A percentile compares a stretch with the other conserved stretches of the same genome.
These are phyloP conservation scores for Clonostachys sp. DNA, from an alignment of 2,329 filamentous ascomycete species.

Conservation along the genomic window DNA sequence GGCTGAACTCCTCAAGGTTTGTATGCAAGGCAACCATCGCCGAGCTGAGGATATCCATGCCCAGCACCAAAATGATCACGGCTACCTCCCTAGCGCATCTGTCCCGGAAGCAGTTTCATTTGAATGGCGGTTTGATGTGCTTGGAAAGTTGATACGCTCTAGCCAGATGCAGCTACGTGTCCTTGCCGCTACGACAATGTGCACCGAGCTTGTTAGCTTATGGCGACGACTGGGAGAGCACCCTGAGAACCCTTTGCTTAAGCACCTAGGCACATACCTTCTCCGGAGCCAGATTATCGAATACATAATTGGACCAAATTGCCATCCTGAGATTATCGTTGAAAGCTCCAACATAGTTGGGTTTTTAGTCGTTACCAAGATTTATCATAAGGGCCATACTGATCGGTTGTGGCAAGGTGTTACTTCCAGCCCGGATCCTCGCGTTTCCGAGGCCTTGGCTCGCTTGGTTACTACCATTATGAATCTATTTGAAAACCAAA, in stretches of 20 bases:
- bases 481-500: slow-evolving; percentile 39
- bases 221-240: slow-evolving; percentile 51
- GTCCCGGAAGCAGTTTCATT: slow-evolving; percentile 47
- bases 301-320: slow-evolving; percentile 86
- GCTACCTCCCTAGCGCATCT: slow-evolving; percentile 28
- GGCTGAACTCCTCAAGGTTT: slow-evolving; percentile 34
- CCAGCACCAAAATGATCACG: slow-evolving; percentile 17
- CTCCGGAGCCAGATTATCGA: slow-evolving; percentile 68
- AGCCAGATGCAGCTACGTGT: slow-evolving; percentile 90
- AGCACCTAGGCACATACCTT: slow-evolving; percentile 66
- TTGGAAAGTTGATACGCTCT: slow-evolving; percentile 71
- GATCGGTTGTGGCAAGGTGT: slow-evolving; percentile 83
- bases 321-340: slow-evolving; percentile 83
- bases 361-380: slow-evolving; percentile 76
- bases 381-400: slow-evolving; percentile 67
- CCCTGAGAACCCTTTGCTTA: slow-evolving; percentile 45
- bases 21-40: slow-evolving; percentile 28
- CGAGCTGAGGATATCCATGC: slow-evolving; percentile 21
- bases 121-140: slow-evolving; percentile 66
- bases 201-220: slow-evolving; percentile 60
- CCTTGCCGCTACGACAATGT: slow-evolving; percentile 71
- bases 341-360: slow-evolving; percentile 81
- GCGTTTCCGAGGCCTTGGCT: slow-evolving; percentile 77
- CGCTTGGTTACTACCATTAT: slow-evolving; percentile 52
- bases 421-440: slow-evolving; percentile 74